Percentiles rank a stretch among this genome's conserved stretches.
These are phyloP conservation scores for Scheffersomyces lignicola DNA, from an alignment of 1,139 yeast genomes.

Conservation along the genomic window DNA sequence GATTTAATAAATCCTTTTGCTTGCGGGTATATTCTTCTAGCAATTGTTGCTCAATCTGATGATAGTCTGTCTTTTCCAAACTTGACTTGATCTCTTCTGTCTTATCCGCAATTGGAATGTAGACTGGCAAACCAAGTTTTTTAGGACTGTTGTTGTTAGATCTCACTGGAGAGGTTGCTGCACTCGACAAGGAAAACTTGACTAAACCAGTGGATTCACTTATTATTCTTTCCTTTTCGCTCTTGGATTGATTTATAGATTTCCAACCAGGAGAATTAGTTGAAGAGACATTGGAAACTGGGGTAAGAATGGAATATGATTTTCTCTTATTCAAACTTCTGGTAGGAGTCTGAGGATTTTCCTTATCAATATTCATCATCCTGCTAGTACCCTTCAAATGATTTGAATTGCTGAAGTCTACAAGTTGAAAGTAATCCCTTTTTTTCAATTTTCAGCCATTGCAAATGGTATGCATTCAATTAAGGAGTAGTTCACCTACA, in stretches of 20 bases:
- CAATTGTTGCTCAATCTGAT: slow-evolving; percentile 11
- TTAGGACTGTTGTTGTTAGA: slow-evolving; percentile 4
- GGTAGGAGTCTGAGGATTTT: slow-evolving; percentile 10
- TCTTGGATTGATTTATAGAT: slow-evolving; percentile 5
- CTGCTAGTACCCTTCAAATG: no score
- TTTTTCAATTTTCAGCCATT: no score
- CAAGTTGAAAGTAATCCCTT: no score
- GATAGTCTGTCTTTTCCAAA: slow-evolving; percentile 1
- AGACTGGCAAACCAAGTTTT: slow-evolving; percentile 16
- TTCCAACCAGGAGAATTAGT: slow-evolving; percentile 7
- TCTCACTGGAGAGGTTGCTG: slow-evolving; percentile 2
- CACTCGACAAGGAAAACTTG: slow-evolving; percentile 19
- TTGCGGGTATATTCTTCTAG: slow-evolving; percentile 18
- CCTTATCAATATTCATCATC: slow-evolving; percentile 2
- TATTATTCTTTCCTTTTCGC: slow-evolving; percentile 13
- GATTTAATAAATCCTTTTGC: slow-evolving; percentile 24
- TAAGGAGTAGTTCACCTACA: no score
- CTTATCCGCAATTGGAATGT: slow-evolving; percentile 13
- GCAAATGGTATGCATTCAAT: no score
- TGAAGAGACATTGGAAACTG: slow-evolving; percentile 7
- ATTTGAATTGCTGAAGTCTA: no score
- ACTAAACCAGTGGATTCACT: slow-evolving; percentile 23
- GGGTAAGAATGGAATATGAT: slow-evolving; percentile 16
- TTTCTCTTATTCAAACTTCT: slow-evolving; percentile 11
- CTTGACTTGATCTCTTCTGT: slow-evolving; percentile 2